phyloP scores from a whole-genome alignment of 176 grass and related monocot species.

The Aegilops longissima region DNA sequence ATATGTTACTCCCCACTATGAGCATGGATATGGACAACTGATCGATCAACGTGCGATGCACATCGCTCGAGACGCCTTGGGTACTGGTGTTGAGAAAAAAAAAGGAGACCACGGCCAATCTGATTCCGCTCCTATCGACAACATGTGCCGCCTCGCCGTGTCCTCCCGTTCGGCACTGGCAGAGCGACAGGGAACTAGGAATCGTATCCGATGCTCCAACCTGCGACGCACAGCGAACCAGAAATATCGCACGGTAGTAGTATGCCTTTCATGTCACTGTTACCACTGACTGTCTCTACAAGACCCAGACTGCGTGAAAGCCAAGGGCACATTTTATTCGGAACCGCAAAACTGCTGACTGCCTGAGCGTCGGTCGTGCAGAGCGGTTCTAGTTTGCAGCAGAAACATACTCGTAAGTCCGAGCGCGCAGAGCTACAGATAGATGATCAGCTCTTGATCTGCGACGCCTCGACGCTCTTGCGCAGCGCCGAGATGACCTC shows the following conservation, averaged over 20 bases:
- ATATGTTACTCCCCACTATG: too few relatives aligned
- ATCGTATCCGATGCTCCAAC: background rate
- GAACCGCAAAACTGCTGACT: too few relatives aligned
- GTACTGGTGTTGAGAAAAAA: background rate
- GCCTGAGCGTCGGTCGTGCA: background rate
- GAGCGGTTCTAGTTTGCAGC: conserved; percentile 11
- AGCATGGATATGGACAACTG: too few relatives aligned
- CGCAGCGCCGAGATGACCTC: conserved; percentile 73
- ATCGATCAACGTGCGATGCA: background rate
- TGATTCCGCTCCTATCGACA: background rate
- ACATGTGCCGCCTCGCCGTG: background rate
- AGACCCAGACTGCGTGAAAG: too few relatives aligned
- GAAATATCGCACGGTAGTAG: background rate
- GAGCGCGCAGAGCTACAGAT: background rate
- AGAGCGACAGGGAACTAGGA: background rate
- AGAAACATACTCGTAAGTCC: background rate
- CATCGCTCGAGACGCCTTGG: background rate
- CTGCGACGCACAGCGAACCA: background rate
- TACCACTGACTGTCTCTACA: too few relatives aligned
- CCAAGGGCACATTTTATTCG: too few relatives aligned
- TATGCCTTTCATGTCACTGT: too few relatives aligned
- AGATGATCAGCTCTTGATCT: conserved; percentile 44
- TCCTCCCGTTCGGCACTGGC: background rate
- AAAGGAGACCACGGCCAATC: background rate
- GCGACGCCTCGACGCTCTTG: conserved; percentile 65